A percentile compares a stretch with the other conserved stretches of the same genome.
These are phyloP conservation scores for Agastache rugosa DNA, from an alignment of 257 asterid species.

Conservation along the genomic window DNA sequence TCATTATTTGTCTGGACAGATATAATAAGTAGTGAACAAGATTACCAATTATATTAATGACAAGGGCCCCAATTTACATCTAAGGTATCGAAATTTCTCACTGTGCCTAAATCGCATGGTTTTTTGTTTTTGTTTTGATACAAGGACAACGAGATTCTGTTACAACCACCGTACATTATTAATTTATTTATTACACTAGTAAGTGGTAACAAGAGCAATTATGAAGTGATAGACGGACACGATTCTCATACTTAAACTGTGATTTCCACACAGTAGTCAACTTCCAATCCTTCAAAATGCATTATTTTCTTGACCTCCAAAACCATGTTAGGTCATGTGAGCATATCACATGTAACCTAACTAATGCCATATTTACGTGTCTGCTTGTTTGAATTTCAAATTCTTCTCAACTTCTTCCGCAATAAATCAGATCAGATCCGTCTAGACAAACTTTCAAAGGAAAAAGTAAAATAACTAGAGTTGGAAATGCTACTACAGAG, in stretches of 20 bases:
- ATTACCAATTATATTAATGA: neutral
- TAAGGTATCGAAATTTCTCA: neutral
- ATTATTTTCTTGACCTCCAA: slow-evolving; percentile 21
- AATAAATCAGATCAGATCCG: neutral
- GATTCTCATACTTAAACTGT: neutral
- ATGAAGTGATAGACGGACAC: neutral
- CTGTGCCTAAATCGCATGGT: neutral
- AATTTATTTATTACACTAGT: neutral
- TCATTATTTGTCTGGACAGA: neutral
- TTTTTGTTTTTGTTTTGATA: too few relatives aligned
- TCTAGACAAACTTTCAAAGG: neutral
- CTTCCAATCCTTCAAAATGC: neutral
- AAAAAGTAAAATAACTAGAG: too few relatives aligned
- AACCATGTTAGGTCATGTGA: slow-evolving; percentile 42
- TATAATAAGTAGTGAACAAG: neutral
- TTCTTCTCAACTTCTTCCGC: neutral
- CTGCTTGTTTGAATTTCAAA: slow-evolving; percentile 3
- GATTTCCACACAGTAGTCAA: neutral
- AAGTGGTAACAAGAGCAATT: neutral
- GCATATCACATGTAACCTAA: slow-evolving; percentile 29
- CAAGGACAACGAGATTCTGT: neutral
- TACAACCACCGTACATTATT: neutral
- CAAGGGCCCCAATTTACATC: neutral
- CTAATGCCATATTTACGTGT: slow-evolving; percentile 7
- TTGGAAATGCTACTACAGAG: slow-evolving; percentile 1